A percentile compares a stretch with the other conserved stretches of the same genome.
Evolutionary conservation across 2,329 filamentous ascomycete species (phyloP).

Genomic region (Neonectria faginata): DNA sequence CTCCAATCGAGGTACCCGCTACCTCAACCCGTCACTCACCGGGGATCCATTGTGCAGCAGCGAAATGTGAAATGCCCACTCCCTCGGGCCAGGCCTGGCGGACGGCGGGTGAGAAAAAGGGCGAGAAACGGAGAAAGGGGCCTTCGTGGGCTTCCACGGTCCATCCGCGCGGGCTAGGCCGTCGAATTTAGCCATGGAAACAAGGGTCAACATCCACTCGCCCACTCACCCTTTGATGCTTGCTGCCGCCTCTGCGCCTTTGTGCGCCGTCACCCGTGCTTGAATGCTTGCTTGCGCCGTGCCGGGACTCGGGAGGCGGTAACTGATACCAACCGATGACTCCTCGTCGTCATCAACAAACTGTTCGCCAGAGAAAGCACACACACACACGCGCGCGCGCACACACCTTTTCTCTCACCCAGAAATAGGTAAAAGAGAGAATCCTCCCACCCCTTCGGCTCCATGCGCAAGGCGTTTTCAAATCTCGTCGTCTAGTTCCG

Average conservation of each 20-base stretch:
- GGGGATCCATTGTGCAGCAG: slow-evolving; percentile 35
- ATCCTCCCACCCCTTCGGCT: slow-evolving; percentile 24
- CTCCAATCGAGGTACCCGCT: slow-evolving; percentile 34
- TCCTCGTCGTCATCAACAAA: slow-evolving; percentile 23
- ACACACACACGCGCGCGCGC: slow-evolving; percentile 19
- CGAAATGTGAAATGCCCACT: slow-evolving; percentile 34
- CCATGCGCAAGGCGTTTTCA: slow-evolving; percentile 25
- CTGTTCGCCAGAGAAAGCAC: slow-evolving; percentile 22
- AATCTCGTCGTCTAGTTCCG: slow-evolving; percentile 14
- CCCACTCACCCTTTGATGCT: slow-evolving; percentile 10
- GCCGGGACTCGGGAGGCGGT: slow-evolving; percentile 21
- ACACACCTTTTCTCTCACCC: neutral
- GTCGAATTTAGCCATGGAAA: slow-evolving; percentile 17
- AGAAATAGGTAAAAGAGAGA: slow-evolving; percentile 25
- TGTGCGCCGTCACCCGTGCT: too few species aligned
- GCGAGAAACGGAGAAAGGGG: neutral
- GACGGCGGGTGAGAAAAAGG: slow-evolving; percentile 7
- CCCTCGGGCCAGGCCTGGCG: slow-evolving; percentile 25
- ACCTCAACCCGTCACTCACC: slow-evolving; percentile 23
- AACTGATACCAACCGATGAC: slow-evolving; percentile 25
- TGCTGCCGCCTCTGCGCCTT: slow-evolving; percentile 7
- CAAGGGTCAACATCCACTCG: slow-evolving; percentile 1
- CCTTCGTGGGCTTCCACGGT: neutral
- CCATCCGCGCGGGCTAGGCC: slow-evolving; percentile 4
- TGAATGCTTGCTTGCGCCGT: neutral